These are phyloP conservation scores for Oryza glaberrima DNA, from an alignment of 176 grass and related monocot genomes.

Conservation along the genomic window DNA sequence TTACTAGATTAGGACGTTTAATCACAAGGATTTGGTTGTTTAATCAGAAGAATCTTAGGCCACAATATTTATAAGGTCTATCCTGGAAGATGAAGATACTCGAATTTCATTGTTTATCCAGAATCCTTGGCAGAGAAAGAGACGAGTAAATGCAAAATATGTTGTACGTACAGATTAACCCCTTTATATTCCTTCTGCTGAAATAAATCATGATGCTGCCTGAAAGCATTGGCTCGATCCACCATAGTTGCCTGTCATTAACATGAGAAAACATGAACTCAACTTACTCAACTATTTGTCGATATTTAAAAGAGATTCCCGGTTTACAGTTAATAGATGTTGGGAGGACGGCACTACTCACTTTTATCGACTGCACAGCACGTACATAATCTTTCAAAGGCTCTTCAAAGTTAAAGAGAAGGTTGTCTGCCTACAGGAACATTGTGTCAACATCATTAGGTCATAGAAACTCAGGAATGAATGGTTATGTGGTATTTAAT, in stretches of 20 bases:
- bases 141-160: conserved; percentile 4
- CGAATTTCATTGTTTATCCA: conserved; percentile 14
- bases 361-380: conserved; percentile 94
- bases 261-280: background rate
- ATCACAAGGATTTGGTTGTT: background rate
- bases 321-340: background rate
- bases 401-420: conserved; percentile 96
- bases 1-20: background rate
- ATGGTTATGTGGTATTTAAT: conserved; percentile 26
- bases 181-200: conserved; percentile 78
- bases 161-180: conserved; percentile 78
- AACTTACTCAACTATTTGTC: background rate
- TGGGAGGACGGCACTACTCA: conserved; percentile 27
- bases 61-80: background rate
- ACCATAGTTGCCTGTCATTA: conserved; percentile 62
- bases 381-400: conserved; percentile 96
- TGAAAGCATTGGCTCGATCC: conserved; percentile 93
- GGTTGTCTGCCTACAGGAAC: conserved; percentile 80
- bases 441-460: conserved; percentile 19
- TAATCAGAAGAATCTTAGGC: background rate
- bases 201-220: conserved; percentile 74
- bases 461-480: conserved; percentile 39
- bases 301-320: background rate
- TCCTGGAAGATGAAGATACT: conserved; percentile 3
- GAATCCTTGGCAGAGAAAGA: background rate